Evolutionary conservation across 2,329 filamentous ascomycete species (phyloP), one percentile per base, ranked within the genome.

Genomic region (Exophiala spinifera): DNA sequence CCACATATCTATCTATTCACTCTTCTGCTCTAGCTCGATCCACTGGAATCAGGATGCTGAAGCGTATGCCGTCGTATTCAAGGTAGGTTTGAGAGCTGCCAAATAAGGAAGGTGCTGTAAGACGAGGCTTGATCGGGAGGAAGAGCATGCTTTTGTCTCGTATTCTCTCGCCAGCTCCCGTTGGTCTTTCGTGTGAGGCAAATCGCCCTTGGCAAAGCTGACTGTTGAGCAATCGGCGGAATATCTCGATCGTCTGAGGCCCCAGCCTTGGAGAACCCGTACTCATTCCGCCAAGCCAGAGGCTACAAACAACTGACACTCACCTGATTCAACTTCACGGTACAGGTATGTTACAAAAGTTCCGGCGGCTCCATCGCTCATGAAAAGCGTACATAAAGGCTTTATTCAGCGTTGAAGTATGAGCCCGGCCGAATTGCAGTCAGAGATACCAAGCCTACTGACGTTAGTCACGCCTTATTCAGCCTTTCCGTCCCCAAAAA

Each of bases 401-500:
- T 31, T 31, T 31, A 5, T 31, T 10, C 11, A 31, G 25, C 25
- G 8, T 31, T 31, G 4, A 5, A 31, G 11, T 31, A 31, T 31
- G 6, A 31, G 25, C 25, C 7, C 25, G 10, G 25, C 25, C 25
- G 11, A 11, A 11, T 31, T 11, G 10, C 4, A 31, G 25, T 2
- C 5, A 31, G 25, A 11, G 7, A 10, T 31, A 31, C 25, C 6
- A 6, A 31, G 25, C 25, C 25, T 10, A 10, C 11, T 2, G 4
- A 31, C 8, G 54, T 57, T 57, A 57, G 49, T 57, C 42, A 57
- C 54, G 49, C 50, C 43, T 57, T 57, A 57, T 53, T 57, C 54
- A 57, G 54, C 54, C 15, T 13, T 34, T 40, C 37, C 17, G 20
- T 23, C 49, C 37, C 49, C 15, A 44, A 36, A 4, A 44, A 20